phyloP scores from a whole-genome alignment of 345 rosid species.

The Salix caprea region DNA sequence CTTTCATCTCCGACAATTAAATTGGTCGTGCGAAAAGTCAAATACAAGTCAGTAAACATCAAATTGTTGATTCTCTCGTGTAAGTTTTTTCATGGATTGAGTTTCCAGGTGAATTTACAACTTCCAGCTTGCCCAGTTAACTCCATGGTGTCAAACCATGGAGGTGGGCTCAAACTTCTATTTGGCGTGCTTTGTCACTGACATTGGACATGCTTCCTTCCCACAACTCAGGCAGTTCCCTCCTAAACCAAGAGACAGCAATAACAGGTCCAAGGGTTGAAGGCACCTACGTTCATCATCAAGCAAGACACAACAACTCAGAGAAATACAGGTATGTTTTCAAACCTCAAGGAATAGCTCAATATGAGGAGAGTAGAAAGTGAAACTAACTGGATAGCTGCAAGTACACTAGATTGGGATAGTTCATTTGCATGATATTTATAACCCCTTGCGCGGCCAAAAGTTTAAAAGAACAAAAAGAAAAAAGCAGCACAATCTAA shows the following conservation, averaged over 20 bases:
- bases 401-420: not conserved
- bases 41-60: conserved; percentile 7
- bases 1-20: not conserved
- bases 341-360: not conserved
- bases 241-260: conserved; percentile 68
- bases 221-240: conserved; percentile 82
- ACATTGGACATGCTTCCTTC: conserved; percentile 56
- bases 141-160: not conserved
- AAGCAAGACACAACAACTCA: not conserved
- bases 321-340: not conserved
- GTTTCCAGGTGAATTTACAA: conserved; percentile 32
- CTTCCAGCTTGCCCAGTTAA: conserved; percentile 6
- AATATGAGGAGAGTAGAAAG: not conserved
- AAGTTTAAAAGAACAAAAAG: not conserved
- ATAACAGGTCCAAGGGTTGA: conserved; percentile 88
- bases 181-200: conserved; percentile 57
- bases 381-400: not conserved
- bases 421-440: too few species aligned
- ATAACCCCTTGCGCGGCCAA: too few species aligned
- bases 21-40: not conserved
- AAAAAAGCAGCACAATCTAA: not conserved
- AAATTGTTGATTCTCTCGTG: conserved; percentile 13
- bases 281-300: conserved; percentile 56
- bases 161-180: conserved; percentile 51
- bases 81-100: conserved; percentile 15